These are phyloP conservation scores for Trichosporon sp. DNA, from an alignment of 1,284 basidiomycete genomes.

Conservation along the genomic window DNA sequence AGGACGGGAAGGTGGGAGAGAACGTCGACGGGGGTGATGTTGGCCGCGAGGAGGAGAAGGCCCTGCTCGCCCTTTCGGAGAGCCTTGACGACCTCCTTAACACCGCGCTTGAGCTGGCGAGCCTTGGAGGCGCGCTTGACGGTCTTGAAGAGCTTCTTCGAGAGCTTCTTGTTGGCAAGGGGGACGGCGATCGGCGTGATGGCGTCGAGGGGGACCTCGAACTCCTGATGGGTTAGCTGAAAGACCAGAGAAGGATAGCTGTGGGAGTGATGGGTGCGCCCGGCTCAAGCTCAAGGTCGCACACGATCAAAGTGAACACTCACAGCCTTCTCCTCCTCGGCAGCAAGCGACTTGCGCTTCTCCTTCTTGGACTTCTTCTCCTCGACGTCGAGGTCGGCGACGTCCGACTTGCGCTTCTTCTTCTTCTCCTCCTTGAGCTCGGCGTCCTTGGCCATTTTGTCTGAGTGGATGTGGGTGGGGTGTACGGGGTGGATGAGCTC, in stretches of 20 bases:
- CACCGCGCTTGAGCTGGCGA: constrained; percentile 88
- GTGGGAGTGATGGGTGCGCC: too few species aligned
- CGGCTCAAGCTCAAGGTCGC: background rate
- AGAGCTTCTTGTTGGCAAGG: constrained; percentile 83
- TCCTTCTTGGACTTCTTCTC: constrained; percentile 59
- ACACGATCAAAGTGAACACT: constrained; percentile 38
- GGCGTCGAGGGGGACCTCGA: constrained; percentile 73
- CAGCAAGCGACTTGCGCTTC: constrained; percentile 57
- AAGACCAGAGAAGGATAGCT: background rate
- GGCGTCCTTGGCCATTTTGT: constrained; percentile 53
- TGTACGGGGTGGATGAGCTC: constrained; percentile 14
- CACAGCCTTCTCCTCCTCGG: constrained; percentile 49
- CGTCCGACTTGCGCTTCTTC: constrained; percentile 59
- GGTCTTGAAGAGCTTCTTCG: constrained; percentile 88
- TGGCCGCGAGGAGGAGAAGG: constrained; percentile 88
- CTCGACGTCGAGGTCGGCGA: constrained; percentile 44
- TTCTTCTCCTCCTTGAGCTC: constrained; percentile 56
- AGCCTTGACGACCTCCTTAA: constrained; percentile 95
- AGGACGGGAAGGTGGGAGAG: constrained; percentile 94
- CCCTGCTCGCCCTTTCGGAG: constrained; percentile 94
- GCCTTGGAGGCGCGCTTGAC: constrained; percentile 92
- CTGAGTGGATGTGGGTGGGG: constrained; percentile 22
- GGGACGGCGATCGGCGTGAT: constrained; percentile 88
- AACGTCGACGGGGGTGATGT: constrained; percentile 98
- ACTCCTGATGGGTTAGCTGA: constrained; percentile 44